phyloP scores from a whole-genome alignment of 2,329 filamentous ascomycete species.

The Fusarium hostae region DNA sequence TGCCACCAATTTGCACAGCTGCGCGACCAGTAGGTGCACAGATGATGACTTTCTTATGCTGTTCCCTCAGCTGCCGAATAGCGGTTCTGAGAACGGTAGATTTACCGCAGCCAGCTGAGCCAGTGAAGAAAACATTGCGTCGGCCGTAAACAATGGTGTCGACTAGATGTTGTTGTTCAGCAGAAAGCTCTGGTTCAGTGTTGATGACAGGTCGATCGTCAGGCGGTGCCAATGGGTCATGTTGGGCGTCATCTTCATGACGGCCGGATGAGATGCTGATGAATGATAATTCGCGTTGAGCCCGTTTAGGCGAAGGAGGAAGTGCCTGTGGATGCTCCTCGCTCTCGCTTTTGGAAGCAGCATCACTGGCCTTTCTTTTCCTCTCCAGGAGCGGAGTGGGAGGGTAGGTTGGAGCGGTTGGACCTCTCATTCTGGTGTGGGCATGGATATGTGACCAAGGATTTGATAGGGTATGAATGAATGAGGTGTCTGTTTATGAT shows the following conservation, averaged over 20 bases:
- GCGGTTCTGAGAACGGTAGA: conserved; percentile 40
- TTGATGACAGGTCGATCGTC: background rate
- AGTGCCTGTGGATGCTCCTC: background rate
- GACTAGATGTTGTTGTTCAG: background rate
- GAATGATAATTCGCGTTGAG: background rate
- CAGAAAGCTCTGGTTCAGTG: background rate
- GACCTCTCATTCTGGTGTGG: background rate
- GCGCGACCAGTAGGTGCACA: conserved; percentile 70
- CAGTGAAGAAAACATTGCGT: background rate
- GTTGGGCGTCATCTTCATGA: background rate
- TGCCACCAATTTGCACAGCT: conserved; percentile 66
- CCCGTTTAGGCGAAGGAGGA: background rate
- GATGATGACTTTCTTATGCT: conserved; percentile 55
- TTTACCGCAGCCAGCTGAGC: conserved; percentile 62
- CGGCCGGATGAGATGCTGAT: background rate
- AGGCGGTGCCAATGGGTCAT: background rate
- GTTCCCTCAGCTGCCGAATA: conserved; percentile 8
- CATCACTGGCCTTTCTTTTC: background rate
- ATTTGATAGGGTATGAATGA: background rate
- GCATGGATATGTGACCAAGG: background rate
- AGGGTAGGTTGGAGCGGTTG: background rate
- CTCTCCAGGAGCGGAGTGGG: background rate
- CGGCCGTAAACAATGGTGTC: background rate
- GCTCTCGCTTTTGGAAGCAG: background rate
- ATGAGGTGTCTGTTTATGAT: background rate